Evolutionary conservation across 257 asterid genomes (phyloP).

Genomic region (Forsythia suspensa): DNA sequence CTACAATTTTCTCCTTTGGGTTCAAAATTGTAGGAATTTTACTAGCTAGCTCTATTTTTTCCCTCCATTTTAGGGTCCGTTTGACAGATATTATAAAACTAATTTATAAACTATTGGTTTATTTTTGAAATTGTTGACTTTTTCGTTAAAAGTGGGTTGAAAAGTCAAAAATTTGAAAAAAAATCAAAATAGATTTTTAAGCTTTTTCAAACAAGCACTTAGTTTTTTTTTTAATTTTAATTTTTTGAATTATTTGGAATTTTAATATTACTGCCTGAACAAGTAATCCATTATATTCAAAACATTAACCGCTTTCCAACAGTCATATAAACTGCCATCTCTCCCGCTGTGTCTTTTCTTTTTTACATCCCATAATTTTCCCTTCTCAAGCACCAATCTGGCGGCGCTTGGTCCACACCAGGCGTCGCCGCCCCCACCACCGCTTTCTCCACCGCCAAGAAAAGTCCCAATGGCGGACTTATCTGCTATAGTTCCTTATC

Average conservation of each 20-base stretch:
- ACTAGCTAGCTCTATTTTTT: background rate
- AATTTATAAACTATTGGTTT: too few species aligned
- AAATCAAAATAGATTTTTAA: too few species aligned
- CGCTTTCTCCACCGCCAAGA: background rate
- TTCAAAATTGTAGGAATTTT: background rate
- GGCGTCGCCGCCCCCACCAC: conserved; percentile 42
- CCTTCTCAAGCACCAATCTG: conserved; percentile 8
- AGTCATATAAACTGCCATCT: conserved; percentile 36
- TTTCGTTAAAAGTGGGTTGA: too few species aligned
- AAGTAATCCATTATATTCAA: background rate
- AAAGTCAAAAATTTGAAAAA: too few species aligned
- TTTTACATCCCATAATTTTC: background rate
- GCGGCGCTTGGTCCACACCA: conserved; percentile 68
- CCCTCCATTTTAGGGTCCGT: too few species aligned
- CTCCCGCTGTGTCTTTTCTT: conserved; percentile 25
- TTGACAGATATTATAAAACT: too few species aligned
- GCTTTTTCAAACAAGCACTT: too few species aligned
- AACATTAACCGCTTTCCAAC: conserved; percentile 39
- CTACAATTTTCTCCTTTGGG: too few species aligned
- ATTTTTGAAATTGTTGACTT: too few species aligned
- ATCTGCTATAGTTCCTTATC: conserved; percentile 5
- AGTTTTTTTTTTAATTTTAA: too few species aligned
- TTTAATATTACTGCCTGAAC: background rate
- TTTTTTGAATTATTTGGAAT: too few species aligned
- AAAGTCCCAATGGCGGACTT: conserved; percentile 33